These are phyloP conservation scores for Chaetothyriales sp. DNA, from an alignment of 2,329 filamentous ascomycete species.

Conservation along the genomic window DNA sequence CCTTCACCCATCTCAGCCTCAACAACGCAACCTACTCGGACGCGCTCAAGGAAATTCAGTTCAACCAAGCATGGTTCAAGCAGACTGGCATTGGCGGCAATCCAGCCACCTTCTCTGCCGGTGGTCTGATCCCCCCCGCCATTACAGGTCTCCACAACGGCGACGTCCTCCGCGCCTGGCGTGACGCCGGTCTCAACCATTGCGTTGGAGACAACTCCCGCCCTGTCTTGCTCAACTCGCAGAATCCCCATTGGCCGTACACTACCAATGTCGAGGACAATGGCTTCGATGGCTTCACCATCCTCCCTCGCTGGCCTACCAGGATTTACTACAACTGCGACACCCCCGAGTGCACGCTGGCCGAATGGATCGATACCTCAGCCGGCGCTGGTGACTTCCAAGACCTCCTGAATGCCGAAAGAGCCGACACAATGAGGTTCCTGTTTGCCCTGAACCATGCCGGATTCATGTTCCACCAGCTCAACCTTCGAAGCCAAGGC, in stretches of 20 bases:
- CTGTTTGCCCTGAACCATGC: conserved; percentile 42
- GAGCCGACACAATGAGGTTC: conserved; percentile 40
- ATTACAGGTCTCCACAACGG: conserved; percentile 51
- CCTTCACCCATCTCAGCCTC: conserved; percentile 44
- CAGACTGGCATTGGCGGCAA: conserved; percentile 26
- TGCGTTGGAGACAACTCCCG: conserved; percentile 52
- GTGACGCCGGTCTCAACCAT: conserved; percentile 42
- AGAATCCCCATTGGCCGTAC: conserved; percentile 41
- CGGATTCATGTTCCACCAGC: conserved; percentile 50
- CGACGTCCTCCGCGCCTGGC: conserved; percentile 46
- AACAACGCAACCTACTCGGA: conserved; percentile 47
- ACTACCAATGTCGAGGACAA: conserved; percentile 37
- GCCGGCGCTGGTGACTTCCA: conserved; percentile 39
- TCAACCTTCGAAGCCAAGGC: conserved; percentile 41
- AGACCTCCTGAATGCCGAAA: conserved; percentile 37
- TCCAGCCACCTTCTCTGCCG: conserved; percentile 34
- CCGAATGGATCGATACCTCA: conserved; percentile 47
- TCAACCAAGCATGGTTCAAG: conserved; percentile 45
- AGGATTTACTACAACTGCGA: conserved; percentile 53
- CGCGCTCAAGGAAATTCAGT: conserved; percentile 41
- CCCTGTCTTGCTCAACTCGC: conserved; percentile 36
- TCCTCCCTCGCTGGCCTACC: conserved; percentile 46
- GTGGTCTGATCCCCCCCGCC: conserved; percentile 46
- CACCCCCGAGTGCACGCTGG: conserved; percentile 38
- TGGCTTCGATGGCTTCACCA: conserved; percentile 40